Evolutionary conservation across 169 alveolate species (phyloP).

Genomic region (Cryptosporidium canis): DNA sequence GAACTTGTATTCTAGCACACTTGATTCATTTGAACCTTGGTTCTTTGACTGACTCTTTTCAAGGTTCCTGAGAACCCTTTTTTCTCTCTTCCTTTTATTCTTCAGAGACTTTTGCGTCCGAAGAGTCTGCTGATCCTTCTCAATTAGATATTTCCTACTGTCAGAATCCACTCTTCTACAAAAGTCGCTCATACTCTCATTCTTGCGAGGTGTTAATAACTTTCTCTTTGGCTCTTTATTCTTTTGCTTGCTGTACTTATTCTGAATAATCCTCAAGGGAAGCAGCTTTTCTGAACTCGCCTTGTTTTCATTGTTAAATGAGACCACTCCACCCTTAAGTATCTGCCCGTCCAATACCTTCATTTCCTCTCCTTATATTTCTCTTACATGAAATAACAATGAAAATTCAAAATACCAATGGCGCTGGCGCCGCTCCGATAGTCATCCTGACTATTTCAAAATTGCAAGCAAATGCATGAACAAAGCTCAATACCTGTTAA

Average conservation of each 20-base stretch:
- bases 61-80: slow-evolving; percentile 1
- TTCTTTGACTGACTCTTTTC: background rate
- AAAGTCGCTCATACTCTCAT: slow-evolving; percentile 44
- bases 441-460: background rate
- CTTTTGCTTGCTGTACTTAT: slow-evolving; percentile 9
- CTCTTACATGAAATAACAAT: background rate
- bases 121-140: slow-evolving; percentile 46
- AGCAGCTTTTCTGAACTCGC: background rate
- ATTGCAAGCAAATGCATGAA: too few species aligned
- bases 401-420: background rate
- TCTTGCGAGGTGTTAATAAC: slow-evolving; percentile 3
- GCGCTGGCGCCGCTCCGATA: slow-evolving; percentile 38
- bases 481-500: too few species aligned
- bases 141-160: background rate
- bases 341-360: slow-evolving; percentile 19
- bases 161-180: slow-evolving; percentile 54
- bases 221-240: background rate
- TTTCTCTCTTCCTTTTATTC: slow-evolving; percentile 46
- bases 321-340: slow-evolving; percentile 33
- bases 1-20: background rate
- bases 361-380: slow-evolving; percentile 11
- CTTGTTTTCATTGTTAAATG: background rate
- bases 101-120: slow-evolving; percentile 5
- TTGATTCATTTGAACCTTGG: background rate
- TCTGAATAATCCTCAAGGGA: slow-evolving; percentile 13